phyloP scores from a whole-genome alignment of 164 flowering plant genomes.

The Macadamia integrifolia region DNA sequence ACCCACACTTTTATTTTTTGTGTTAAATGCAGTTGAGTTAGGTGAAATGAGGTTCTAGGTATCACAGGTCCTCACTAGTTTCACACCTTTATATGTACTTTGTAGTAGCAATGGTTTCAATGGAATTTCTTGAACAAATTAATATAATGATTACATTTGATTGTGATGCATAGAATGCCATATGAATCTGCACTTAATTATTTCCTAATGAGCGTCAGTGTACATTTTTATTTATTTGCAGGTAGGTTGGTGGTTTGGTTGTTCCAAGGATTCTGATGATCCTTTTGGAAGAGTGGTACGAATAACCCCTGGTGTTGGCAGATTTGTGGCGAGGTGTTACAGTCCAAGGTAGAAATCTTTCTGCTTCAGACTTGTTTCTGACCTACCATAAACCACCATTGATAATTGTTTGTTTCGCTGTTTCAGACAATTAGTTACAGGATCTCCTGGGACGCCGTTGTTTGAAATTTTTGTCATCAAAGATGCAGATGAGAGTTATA shows the following conservation, averaged over 20 bases:
- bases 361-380: constrained; percentile 5
- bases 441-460: constrained; percentile 80
- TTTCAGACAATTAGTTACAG: constrained; percentile 79
- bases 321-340: constrained; percentile 79
- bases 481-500: constrained; percentile 51
- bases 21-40: too few relatives aligned
- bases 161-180: too few relatives aligned
- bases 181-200: background rate
- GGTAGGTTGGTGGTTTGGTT: constrained; percentile 99
- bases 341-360: constrained; percentile 67
- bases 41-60: too few relatives aligned
- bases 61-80: too few relatives aligned
- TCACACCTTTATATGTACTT: too few relatives aligned
- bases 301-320: constrained; percentile 82
- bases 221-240: constrained; percentile 20
- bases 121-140: too few relatives aligned
- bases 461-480: constrained; percentile 89
- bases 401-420: constrained; percentile 33
- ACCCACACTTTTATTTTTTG: too few relatives aligned
- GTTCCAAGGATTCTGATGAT: constrained; percentile 68
- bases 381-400: background rate
- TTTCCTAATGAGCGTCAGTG: background rate
- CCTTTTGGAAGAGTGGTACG: constrained; percentile 78
- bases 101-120: too few relatives aligned
- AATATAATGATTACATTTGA: too few relatives aligned